These are phyloP conservation scores for Musa beccarii DNA, from an alignment of 176 grass and related monocot species.

Conservation along the genomic window DNA sequence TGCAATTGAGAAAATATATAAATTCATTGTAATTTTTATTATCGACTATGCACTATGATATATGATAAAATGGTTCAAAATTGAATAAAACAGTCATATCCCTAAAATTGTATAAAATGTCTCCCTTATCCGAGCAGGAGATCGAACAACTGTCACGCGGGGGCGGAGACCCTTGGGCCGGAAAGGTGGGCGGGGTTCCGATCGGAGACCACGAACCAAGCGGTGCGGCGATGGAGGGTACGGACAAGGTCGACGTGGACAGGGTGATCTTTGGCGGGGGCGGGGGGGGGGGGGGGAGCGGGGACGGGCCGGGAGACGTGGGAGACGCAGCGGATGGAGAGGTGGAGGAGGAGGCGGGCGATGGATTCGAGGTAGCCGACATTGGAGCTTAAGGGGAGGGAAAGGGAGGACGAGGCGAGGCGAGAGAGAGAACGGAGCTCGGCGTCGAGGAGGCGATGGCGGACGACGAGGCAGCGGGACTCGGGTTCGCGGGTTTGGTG, in stretches of 20 bases:
- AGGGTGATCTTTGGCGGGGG: not conserved
- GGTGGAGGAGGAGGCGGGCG: conserved; percentile 64
- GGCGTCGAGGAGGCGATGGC: conserved; percentile 40
- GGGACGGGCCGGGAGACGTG: conserved; percentile 32
- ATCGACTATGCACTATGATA: not conserved
- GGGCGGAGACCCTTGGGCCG: conserved; percentile 20
- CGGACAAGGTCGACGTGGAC: conserved; percentile 59
- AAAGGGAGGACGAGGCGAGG: not conserved
- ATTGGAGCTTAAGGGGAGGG: conserved; percentile 62
- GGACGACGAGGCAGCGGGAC: conserved; percentile 40
- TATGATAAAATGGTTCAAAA: not conserved
- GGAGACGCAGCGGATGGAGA: conserved; percentile 45
- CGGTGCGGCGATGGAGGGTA: conserved; percentile 39
- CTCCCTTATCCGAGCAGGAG: no score
- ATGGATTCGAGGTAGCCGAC: conserved; percentile 57
- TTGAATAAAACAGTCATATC: no score
- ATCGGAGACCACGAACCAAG: conserved; percentile 69
- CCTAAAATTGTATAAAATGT: no score
- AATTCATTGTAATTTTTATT: not conserved
- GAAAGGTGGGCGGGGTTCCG: conserved; percentile 52
- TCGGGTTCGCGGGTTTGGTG: conserved; percentile 14
- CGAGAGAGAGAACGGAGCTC: conserved; percentile 56
- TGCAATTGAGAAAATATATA: not conserved
- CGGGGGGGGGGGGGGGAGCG: conserved; percentile 11
- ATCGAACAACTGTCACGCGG: conserved; percentile 18